Base-by-base conservation (phyloP, 2,329 filamentous ascomycete genomes). In the Tympanopsis confertula region DNA sequence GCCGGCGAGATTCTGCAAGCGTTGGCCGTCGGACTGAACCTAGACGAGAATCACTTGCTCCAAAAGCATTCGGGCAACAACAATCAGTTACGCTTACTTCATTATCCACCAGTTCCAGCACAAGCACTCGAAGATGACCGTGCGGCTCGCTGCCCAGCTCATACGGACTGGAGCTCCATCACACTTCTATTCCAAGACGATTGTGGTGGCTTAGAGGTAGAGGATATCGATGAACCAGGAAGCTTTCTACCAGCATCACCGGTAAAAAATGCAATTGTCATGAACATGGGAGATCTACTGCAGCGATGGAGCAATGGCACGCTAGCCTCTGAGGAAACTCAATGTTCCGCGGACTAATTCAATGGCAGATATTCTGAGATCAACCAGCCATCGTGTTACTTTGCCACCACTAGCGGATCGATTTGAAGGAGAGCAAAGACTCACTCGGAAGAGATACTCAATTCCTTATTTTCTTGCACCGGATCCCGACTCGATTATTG, bases 111-210 rank as follows among this genome's bases (percentile, higher is more conserved):
- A n/a, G n/a, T 26, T 26, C 22, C 22, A 10, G 22, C 22, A 26
- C 7, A 26, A n/a, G 22, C 7, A 10, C n/a, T n/a, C 7, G 22
- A 26, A 39, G 62, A 66, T 40, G 49, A 67, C 5, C 57, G 65
- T 5, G 47, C 68, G 33, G 50, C 68, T 19, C 63, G 68, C 44
- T 68, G 68, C 41, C 54, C 60, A 1, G 58, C 62, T 1, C 65
- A 69, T 47, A 65, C 60, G 4, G 66, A 69, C 41, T 69, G 61
- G 61, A 61, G 47, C 42, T 50, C 59, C 2, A 58, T 68, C 35
- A 68, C 64, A 0, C 45, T 69, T 42, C 51, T 68, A 12, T 66
- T 67, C 42, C 65, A 69, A 44, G 64, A 68, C 44, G 58, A 62
- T 20, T 61, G 59, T 40, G 61, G 62, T 13, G 63, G 64, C 0